Evolutionary conservation across 2,329 filamentous ascomycete genomes (phyloP).

Genomic region (Arthroderma sp.): DNA sequence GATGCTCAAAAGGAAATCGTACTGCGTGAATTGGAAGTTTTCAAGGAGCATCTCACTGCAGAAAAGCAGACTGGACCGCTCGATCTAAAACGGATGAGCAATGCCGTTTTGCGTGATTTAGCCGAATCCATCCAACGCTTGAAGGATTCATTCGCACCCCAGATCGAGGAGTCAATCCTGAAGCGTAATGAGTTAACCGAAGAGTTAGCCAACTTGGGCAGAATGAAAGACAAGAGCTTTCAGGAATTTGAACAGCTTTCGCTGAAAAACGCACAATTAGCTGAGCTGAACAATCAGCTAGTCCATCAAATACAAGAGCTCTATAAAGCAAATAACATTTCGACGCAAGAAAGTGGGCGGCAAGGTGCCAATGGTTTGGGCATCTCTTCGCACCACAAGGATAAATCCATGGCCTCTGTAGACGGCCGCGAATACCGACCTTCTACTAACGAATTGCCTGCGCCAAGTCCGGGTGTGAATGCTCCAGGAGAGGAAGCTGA

Average conservation of each 20-base stretch:
- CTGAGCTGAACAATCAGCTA: conserved; percentile 89
- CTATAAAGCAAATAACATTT: conserved; percentile 63
- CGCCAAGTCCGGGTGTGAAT: conserved; percentile 42
- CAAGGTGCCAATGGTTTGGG: conserved; percentile 42
- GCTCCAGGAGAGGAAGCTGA: conserved; percentile 55
- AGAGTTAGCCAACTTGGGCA: conserved; percentile 68
- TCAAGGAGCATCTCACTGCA: conserved; percentile 75
- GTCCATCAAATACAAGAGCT: conserved; percentile 88
- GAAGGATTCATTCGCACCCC: conserved; percentile 60
- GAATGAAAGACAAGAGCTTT: conserved; percentile 82
- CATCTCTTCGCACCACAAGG: conserved; percentile 46
- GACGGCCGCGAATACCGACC: conserved; percentile 30
- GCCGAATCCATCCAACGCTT: conserved; percentile 51
- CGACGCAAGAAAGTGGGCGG: conserved; percentile 21
- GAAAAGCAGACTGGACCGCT: conserved; percentile 75
- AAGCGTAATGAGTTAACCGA: conserved; percentile 73
- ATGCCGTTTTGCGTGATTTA: conserved; percentile 49
- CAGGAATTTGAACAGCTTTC: conserved; percentile 93
- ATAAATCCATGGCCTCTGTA: conserved; percentile 34
- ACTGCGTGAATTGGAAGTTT: conserved; percentile 76
- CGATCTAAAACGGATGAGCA: conserved; percentile 59
- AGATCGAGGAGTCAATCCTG: conserved; percentile 81
- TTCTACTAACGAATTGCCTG: conserved; percentile 37
- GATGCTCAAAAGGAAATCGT: conserved; percentile 94
- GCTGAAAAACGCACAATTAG: conserved; percentile 84